phyloP scores from a whole-genome alignment of 352 stramenopile species.

The Pythium phragmitis region DNA sequence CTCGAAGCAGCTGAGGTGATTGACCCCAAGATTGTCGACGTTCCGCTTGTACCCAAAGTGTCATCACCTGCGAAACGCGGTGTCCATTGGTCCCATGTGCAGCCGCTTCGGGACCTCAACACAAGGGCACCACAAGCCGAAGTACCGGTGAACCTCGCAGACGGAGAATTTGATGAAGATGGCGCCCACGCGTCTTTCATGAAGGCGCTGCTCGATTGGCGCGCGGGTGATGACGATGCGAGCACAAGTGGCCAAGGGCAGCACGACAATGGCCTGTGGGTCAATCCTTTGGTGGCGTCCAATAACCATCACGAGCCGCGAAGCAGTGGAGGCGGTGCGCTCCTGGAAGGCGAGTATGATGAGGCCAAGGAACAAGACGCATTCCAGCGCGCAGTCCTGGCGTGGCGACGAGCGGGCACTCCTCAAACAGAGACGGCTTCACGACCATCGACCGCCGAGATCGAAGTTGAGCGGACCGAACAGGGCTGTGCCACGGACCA shows the following conservation, averaged over 20 bases:
- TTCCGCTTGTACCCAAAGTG: slow-evolving; percentile 29
- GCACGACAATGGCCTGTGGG: slow-evolving; percentile 49
- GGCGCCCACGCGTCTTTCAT: slow-evolving; percentile 73
- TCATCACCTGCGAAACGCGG: slow-evolving; percentile 24
- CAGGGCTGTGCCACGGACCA: slow-evolving; percentile 39
- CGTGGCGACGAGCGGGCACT: slow-evolving; percentile 47
- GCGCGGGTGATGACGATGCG: slow-evolving; percentile 35
- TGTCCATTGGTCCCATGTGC: slow-evolving; percentile 73
- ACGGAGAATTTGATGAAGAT: slow-evolving; percentile 78
- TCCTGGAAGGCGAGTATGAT: slow-evolving; percentile 63
- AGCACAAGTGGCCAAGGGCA: slow-evolving; percentile 22
- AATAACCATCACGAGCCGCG: slow-evolving; percentile 18
- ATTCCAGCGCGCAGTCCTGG: slow-evolving; percentile 57
- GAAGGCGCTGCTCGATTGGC: slow-evolving; percentile 79
- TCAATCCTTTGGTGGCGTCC: slow-evolving; percentile 40
- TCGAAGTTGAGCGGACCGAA: slow-evolving; percentile 44
- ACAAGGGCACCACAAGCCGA: slow-evolving; percentile 23
- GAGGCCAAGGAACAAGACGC: slow-evolving; percentile 68
- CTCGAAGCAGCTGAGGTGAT: slow-evolving; percentile 43
- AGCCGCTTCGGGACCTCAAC: slow-evolving; percentile 45
- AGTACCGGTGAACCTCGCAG: slow-evolving; percentile 68
- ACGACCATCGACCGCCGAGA: slow-evolving; percentile 6
- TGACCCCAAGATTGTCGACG: slow-evolving; percentile 55
- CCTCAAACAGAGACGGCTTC: slow-evolving; percentile 1
- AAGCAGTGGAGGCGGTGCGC: slow-evolving; percentile 31